Base-by-base conservation (phyloP, 257 asterid species). In the Nicotiana attenuata region DNA sequence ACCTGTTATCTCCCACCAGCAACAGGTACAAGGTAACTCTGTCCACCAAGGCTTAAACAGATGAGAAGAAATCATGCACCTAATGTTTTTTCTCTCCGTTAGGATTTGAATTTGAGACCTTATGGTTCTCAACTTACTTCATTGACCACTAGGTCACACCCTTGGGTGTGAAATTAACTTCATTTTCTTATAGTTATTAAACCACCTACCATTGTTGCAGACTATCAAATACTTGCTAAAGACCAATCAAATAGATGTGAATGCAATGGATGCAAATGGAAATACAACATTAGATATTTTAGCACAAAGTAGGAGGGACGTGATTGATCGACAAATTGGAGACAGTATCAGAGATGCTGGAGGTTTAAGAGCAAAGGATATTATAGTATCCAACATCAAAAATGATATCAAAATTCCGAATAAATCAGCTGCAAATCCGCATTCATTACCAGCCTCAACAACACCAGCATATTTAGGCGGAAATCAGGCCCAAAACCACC, bases 271-370 rank as follows among this genome's bases (percentile, higher is more conserved):
- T 53, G 33, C 64, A 5, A 78, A 35, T 19, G 90, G 88, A 2
- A 80, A 82, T 83, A 89, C 89, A 24, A 19, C 91, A 80, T 68
- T 80, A 76, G 89, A 91, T 33, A 83, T 91, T 47, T 41, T 89
- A 75, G 69, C 84, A 80, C 65, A 73, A 17, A 84, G 88, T 38
- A 63, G 82, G 50, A 68, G 47, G 10, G 89, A 83, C 20, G 19
- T 33, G 4, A 57, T 77, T 24, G 89, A 89, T 64, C 3, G 80
- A 10, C 82, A 88, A 31, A 85, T 89, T 9, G 85, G 83, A 78
- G 83, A 82, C 20, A 73, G 75, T 33, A 85, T 90, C 5, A 65
- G 33, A 29, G 85, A 78, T 5, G 88, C 87, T 9, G 87, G 79
- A 81, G 83, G 78, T n/a, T 24, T 66, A 33, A 66, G 66, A 22